A percentile compares a stretch with the other conserved stretches of the same genome.
These are phyloP conservation scores for Trichosporon inkin DNA, from an alignment of 1,284 basidiomycete genomes.

Conservation along the genomic window DNA sequence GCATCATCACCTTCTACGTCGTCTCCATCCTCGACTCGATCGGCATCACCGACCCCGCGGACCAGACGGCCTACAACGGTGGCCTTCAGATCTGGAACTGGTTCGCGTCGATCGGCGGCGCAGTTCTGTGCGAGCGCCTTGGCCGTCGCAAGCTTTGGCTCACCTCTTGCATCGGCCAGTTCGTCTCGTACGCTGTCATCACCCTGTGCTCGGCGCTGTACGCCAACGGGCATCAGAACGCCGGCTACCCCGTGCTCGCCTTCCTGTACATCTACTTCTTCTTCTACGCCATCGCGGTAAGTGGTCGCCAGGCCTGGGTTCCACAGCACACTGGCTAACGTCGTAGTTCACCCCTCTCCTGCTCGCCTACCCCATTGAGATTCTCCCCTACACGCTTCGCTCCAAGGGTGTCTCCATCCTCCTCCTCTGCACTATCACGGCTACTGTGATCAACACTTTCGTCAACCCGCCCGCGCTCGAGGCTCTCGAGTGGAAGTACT, in stretches of 20 bases:
- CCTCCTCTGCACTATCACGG: not conserved
- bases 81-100: slow-evolving; percentile 23
- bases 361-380: slow-evolving; percentile 26
- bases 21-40: slow-evolving; percentile 19
- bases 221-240: slow-evolving; percentile 21
- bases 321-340: slow-evolving; percentile 3
- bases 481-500: slow-evolving; percentile 34
- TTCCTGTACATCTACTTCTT: slow-evolving; percentile 29
- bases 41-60: slow-evolving; percentile 19
- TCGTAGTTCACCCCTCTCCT: slow-evolving; percentile 11
- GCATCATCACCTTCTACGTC: slow-evolving; percentile 11
- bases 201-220: slow-evolving; percentile 20
- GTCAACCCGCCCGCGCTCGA: slow-evolving; percentile 30
- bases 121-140: slow-evolving; percentile 23
- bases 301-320: slow-evolving; percentile 14
- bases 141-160: slow-evolving; percentile 31
- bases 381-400: slow-evolving; percentile 23
- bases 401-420: slow-evolving; percentile 18
- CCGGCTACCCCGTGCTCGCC: slow-evolving; percentile 26
- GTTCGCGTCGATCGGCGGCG: slow-evolving; percentile 20
- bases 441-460: slow-evolving; percentile 20
- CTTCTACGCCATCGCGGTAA: slow-evolving; percentile 15
- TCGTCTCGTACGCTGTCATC: slow-evolving; percentile 24
- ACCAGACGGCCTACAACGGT: slow-evolving; percentile 31
- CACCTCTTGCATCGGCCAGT: slow-evolving; percentile 21